Base-by-base conservation (phyloP, 805 yeast species). In the Yarrowia sp. region DNA sequence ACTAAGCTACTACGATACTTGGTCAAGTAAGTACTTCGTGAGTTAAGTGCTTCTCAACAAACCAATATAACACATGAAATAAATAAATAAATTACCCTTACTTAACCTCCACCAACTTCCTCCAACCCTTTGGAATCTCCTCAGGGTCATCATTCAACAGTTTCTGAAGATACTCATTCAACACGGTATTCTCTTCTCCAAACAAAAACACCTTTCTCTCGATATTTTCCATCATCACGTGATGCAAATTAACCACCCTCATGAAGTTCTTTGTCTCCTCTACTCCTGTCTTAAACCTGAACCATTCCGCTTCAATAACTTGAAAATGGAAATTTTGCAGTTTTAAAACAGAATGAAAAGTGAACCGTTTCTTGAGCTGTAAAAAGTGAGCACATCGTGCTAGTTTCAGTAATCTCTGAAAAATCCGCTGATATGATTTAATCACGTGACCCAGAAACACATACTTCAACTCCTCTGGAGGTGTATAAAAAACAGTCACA, bases 381-480 rank as follows among this genome's bases (percentile, higher is more conserved):
- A 55, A 38, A 31, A 39, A 55, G 15, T 11, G 13, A n/a, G 15
- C 61, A 7, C 45, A 39, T 32, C 61, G 35, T 3, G 61, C 28
- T 11, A 55, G 47, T 31, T 55, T 55, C 31, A 55, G 13, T 8
- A 55, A 47, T 8, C 61, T 36, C 7, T 45, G 28, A 17, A 55
- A 55, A 5, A 55, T 41, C 15, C 38, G 32, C 28, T 55, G 45
- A 14, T 55, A 55, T 2, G 47, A 45, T 4, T 28, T 10, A 13
- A 41, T 41, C 13, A 55, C 15, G 2, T 31, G 45, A 1, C 36
- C 28, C 47, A 55, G 28, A 28, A 55, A 55, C 1, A 55, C 8
- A 18, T 55, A 55, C 47, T 55, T 55, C 35, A 55, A 33, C 11
- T 55, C 61, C 10, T 39, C 61, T 4, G 61, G 61, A 3, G 61